Percentiles rank a stretch among this genome's conserved stretches.
Conservation (phyloP, 345 rosid genomes). For the Angophora floribunda region DNA sequence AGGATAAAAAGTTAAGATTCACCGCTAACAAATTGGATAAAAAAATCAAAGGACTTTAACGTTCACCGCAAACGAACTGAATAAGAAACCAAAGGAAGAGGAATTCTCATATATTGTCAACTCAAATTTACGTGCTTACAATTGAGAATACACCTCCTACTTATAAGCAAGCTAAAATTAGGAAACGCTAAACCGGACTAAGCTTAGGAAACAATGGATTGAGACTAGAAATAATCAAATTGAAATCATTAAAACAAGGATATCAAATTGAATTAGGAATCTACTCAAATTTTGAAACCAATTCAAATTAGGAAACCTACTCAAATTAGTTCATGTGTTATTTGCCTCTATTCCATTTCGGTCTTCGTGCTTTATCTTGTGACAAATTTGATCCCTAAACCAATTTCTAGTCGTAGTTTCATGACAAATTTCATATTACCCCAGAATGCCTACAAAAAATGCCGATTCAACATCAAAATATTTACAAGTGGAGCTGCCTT, state of each 20-base stretch:
- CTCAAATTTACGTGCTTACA: background rate
- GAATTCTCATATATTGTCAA: background rate
- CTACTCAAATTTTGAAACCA: background rate
- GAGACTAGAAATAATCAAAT: background rate
- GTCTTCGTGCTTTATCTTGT: background rate
- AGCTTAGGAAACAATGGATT: rapidly evolving
- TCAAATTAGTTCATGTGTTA: background rate
- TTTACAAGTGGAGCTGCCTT: background rate
- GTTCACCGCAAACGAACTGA: background rate
- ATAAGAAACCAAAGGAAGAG: background rate
- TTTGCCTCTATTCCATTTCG: background rate
- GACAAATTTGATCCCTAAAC: background rate
- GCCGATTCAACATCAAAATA: background rate
- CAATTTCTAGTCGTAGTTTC: background rate
- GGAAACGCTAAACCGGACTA: background rate
- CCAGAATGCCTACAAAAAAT: background rate
- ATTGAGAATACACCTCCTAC: background rate
- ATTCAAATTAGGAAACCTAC: background rate
- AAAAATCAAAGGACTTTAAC: background rate
- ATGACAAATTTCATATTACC: background rate
- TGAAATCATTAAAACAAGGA: background rate
- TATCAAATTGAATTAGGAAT: background rate
- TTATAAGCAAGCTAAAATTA: background rate
- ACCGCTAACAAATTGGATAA: background rate
- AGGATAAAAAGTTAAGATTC: background rate